phyloP scores from a whole-genome alignment of 495 filamentous ascomycete species.

The Opeltia flavorubescens region DNA sequence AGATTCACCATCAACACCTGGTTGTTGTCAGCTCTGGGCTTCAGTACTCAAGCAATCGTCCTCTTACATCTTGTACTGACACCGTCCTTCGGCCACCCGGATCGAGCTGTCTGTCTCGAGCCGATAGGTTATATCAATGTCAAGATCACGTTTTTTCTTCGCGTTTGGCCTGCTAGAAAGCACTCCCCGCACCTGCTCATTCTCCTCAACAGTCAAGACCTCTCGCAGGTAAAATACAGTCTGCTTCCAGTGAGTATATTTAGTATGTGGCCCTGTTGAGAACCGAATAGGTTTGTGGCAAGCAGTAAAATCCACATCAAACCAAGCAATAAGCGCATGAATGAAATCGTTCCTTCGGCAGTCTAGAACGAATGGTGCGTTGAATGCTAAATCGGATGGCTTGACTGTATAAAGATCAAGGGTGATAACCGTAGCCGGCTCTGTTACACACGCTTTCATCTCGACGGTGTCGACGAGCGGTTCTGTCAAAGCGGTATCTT shows the following conservation, averaged over 20 bases:
- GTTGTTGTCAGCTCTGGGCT: constrained; percentile 16
- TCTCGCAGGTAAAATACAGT: constrained; percentile 83
- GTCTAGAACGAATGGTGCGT: constrained; percentile 52
- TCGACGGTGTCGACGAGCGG: constrained; percentile 73
- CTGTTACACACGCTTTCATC: constrained; percentile 64
- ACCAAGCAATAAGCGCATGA: constrained; percentile 93
- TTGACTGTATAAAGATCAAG: constrained; percentile 74
- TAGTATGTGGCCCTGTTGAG: constrained; percentile 77
- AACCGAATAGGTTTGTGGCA: constrained; percentile 80
- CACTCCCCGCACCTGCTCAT: constrained; percentile 55
- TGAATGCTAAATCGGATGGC: constrained; percentile 61
- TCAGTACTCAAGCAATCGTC: background rate
- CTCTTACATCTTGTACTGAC: constrained; percentile 86
- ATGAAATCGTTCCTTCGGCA: constrained; percentile 77
- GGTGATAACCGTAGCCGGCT: constrained; percentile 58
- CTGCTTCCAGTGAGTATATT: constrained; percentile 93
- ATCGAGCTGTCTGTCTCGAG: constrained; percentile 60
- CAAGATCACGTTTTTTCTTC: constrained; percentile 87
- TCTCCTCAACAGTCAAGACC: constrained; percentile 68
- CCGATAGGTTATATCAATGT: constrained; percentile 75
- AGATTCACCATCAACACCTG: constrained; percentile 37
- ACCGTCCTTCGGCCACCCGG: constrained; percentile 52
- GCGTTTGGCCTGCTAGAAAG: constrained; percentile 78
- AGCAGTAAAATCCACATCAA: constrained; percentile 94
- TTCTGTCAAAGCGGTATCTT: constrained; percentile 68